Conservation (phyloP, 2,329 filamentous ascomycete genomes). For the Triangularia setosa region DNA sequence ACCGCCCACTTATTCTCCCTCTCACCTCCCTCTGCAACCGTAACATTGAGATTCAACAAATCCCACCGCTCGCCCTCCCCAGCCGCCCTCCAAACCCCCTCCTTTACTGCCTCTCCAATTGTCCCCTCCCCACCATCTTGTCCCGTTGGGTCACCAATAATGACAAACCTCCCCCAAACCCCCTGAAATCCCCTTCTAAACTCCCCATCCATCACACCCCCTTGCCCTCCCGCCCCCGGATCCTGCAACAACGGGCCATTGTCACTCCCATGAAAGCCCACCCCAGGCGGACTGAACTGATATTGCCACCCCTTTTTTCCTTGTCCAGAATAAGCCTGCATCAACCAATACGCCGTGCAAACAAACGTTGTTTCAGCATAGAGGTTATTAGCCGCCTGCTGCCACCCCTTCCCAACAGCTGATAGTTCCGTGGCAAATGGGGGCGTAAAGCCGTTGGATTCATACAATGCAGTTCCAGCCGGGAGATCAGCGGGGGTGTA, state of each 20-base stretch:
- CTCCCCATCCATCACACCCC: not conserved
- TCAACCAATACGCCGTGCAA: constrained; percentile 44
- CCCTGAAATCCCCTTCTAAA: not conserved
- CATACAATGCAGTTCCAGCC: constrained; percentile 23
- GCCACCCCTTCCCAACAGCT: constrained; percentile 44
- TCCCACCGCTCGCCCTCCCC: not conserved
- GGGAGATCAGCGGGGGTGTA: constrained; percentile 29
- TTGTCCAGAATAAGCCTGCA: not conserved
- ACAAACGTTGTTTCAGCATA: constrained; percentile 52
- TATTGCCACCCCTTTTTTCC: not conserved
- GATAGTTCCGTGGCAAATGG: constrained; percentile 38
- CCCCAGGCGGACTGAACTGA: not conserved
- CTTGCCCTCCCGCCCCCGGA: not conserved
- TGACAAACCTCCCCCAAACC: not conserved
- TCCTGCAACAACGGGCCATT: not conserved
- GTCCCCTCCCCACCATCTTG: not conserved
- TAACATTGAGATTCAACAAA: not conserved
- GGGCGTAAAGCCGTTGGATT: constrained; percentile 29
- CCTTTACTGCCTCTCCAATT: not conserved
- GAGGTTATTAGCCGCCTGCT: constrained; percentile 53
- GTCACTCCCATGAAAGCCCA: not conserved
- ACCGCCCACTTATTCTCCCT: not conserved
- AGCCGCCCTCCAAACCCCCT: not conserved
- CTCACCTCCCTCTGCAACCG: not conserved
- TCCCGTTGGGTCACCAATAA: not conserved